Evolutionary conservation across 208 protist genomes (phyloP), one percentile per base, ranked within the genome.

Genomic region (Leishmania lainsoni): DNA sequence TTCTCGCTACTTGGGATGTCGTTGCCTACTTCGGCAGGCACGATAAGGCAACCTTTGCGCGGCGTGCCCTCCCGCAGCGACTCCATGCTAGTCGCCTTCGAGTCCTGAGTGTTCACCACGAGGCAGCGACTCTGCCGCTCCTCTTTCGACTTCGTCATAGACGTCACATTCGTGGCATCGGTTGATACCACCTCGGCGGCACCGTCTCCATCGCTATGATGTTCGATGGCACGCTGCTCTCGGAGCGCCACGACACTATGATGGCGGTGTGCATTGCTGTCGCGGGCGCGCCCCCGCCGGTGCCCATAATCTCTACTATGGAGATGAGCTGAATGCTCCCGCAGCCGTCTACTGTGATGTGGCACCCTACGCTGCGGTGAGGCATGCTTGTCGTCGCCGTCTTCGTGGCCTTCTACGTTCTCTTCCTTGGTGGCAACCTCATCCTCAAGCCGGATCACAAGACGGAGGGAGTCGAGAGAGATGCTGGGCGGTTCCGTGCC

Each of bases 1-100:
- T 75, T 78, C 29, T 68, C 54, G 58, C 54, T 72, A 4, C 70
- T 71, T 3, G 76, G 76, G 49, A 85, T 85, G 20, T 78, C 70
- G 58, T 85, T 85, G 26, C 81, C 81, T 6, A 85, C 76, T 17
- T 85, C 81, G 6, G 76, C 81, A 8, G 48, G 70, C 49, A 85
- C 76, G 63, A 85, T 69, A 8, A 85, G 48, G 59, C 81, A 85
- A 61, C 78, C 71, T 26, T 73, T 48, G 5, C 52, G 76, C 61
- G 78, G 66, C n/a, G n/a, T 70, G 1, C 81, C 81, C n/a, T 85
- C 76, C 71, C 76, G 14, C 51, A 85, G 75, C 76, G 81, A 76
- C 6, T 6, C 48, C 76, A 78, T 45, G 70, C 75, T 59, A 49
- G 76, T 72, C n/a, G 61, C 70, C 48, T 85, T 56, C 8, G 76